Conservation (phyloP, 257 asterid genomes). For the Datura wrightii region DNA sequence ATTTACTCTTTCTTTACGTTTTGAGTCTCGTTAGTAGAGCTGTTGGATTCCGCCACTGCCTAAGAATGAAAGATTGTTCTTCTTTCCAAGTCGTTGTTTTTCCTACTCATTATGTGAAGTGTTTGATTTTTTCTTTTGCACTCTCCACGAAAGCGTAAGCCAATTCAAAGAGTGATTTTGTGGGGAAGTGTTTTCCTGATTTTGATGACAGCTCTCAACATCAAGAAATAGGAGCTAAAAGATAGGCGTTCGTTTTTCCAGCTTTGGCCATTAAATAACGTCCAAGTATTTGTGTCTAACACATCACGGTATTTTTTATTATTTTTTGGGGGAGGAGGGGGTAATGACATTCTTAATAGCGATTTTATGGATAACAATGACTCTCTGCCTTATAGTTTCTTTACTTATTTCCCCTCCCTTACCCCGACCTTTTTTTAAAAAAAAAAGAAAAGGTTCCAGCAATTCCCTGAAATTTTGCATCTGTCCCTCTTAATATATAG, state of each 20-base stretch:
- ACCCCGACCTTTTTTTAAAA: no score
- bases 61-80: neutral
- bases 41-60: no score
- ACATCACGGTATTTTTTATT: neutral
- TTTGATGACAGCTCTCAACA: neutral
- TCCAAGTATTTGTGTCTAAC: neutral
- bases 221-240: neutral
- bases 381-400: no score
- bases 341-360: no score
- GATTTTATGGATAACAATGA: no score
- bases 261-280: neutral
- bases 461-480: neutral
- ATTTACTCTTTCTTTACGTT: no score
- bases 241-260: neutral
- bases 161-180: constrained; percentile 14
- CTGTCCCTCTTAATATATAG: neutral
- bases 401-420: no score
- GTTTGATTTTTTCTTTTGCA: neutral
- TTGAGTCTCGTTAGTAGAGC: no score
- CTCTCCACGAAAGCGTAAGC: neutral
- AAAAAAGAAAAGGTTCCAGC: no score
- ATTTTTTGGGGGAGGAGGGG: no score
- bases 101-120: neutral
- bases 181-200: neutral
- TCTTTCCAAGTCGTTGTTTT: neutral